These are phyloP conservation scores for Kalmusia sp. DNA, from an alignment of 2,329 filamentous ascomycete species.

Conservation along the genomic window DNA sequence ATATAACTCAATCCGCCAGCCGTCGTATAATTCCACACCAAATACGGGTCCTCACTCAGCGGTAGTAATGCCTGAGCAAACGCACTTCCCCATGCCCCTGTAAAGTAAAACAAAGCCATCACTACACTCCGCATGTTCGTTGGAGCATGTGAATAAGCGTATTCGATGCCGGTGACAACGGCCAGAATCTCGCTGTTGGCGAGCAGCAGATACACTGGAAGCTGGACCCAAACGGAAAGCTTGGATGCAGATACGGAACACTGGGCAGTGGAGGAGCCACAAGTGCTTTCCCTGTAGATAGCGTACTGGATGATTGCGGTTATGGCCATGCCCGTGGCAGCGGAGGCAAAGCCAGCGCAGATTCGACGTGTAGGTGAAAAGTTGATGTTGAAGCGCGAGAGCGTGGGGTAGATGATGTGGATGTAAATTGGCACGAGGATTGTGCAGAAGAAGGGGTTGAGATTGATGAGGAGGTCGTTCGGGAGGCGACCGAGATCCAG, in stretches of 20 bases:
- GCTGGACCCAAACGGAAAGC: slow-evolving; percentile 62
- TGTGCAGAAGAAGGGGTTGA: slow-evolving; percentile 77
- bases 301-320: slow-evolving; percentile 64
- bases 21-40: slow-evolving; percentile 44
- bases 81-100: slow-evolving; percentile 41
- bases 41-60: slow-evolving; percentile 33
- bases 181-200: slow-evolving; percentile 68
- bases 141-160: slow-evolving; percentile 76
- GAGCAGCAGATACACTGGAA: slow-evolving; percentile 61
- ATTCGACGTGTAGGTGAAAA: slow-evolving; percentile 82
- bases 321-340: slow-evolving; percentile 66
- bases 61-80: slow-evolving; percentile 39
- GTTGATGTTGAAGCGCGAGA: slow-evolving; percentile 68
- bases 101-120: slow-evolving; percentile 46
- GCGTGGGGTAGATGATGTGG: slow-evolving; percentile 68
- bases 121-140: slow-evolving; percentile 63
- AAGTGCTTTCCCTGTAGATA: slow-evolving; percentile 43
- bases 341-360: slow-evolving; percentile 71
- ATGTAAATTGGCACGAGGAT: slow-evolving; percentile 77
- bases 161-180: slow-evolving; percentile 73
- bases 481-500: slow-evolving; percentile 74
- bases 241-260: slow-evolving; percentile 45
- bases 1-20: too few species aligned
- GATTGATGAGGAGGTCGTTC: slow-evolving; percentile 79
- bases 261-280: slow-evolving; percentile 19